These are phyloP conservation scores for Microstroma glucosiphilum DNA, from an alignment of 1,284 basidiomycete genomes.

Conservation along the genomic window DNA sequence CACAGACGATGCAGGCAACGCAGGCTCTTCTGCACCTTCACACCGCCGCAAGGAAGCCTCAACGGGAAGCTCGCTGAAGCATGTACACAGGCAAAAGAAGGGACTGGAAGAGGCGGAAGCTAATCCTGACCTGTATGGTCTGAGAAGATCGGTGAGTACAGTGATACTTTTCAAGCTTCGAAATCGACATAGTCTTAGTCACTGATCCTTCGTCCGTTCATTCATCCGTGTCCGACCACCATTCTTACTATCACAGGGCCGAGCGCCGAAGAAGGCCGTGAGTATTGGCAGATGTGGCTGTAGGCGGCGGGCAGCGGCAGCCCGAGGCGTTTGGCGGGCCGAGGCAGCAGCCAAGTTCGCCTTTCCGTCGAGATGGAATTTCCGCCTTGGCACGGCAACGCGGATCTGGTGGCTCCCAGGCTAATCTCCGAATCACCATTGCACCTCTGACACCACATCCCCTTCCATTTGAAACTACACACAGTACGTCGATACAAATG, in stretches of 20 bases:
- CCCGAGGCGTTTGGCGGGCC: too few species aligned
- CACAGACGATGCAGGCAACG: too few species aligned
- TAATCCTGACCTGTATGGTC: slow-evolving; percentile 50
- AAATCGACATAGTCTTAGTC: slow-evolving; percentile 24
- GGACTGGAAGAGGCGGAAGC: slow-evolving; percentile 30
- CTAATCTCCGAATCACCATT: background rate
- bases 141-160: slow-evolving; percentile 50
- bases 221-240: background rate
- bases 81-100: background rate
- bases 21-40: too few species aligned
- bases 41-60: too few species aligned
- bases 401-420: background rate
- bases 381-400: slow-evolving; percentile 4
- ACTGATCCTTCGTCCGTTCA: slow-evolving; percentile 10
- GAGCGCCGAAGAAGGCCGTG: slow-evolving; percentile 54
- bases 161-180: slow-evolving; percentile 22
- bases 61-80: too few species aligned
- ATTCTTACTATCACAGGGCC: slow-evolving; percentile 40
- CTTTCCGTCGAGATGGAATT: background rate
- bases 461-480: background rate
- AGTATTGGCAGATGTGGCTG: slow-evolving; percentile 8
- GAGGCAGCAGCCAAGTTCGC: slow-evolving; percentile 10
- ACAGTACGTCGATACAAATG: slow-evolving; percentile 13
- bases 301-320: background rate
- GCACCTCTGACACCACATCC: background rate